A percentile compares a stretch with the other conserved stretches of the same genome.
These are phyloP conservation scores for Epichloe uncinata DNA, from an alignment of 2,329 filamentous ascomycete species.

Conservation along the genomic window DNA sequence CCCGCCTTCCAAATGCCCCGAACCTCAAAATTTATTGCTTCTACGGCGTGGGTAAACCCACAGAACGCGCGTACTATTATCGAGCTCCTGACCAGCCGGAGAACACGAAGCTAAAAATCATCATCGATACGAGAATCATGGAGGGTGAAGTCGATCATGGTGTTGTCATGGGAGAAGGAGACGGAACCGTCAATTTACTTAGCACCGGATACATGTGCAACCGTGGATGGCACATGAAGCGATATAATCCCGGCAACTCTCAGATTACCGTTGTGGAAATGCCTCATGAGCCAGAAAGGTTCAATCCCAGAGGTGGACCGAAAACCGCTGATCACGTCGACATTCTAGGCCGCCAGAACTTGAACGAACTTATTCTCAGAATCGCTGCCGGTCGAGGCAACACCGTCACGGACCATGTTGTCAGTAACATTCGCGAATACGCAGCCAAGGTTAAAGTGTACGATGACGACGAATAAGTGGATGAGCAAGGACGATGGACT, in stretches of 20 bases:
- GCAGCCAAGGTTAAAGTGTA: constrained; percentile 72
- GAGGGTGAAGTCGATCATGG: constrained; percentile 62
- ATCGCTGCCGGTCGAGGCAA: constrained; percentile 79
- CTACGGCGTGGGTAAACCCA: constrained; percentile 88
- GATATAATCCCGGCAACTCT: constrained; percentile 79
- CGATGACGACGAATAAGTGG: constrained; percentile 37
- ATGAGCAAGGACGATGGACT: not conserved
- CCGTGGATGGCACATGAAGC: constrained; percentile 82
- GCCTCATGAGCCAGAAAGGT: constrained; percentile 89
- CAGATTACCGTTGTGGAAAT: constrained; percentile 85
- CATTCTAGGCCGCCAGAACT: constrained; percentile 73
- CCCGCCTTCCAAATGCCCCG: constrained; percentile 72
- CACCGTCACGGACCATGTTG: constrained; percentile 60
- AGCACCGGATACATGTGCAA: constrained; percentile 95
- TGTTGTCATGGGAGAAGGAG: constrained; percentile 90
- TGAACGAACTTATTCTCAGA: constrained; percentile 81
- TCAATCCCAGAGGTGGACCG: constrained; percentile 63
- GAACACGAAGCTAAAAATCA: constrained; percentile 57
- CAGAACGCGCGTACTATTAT: constrained; percentile 88
- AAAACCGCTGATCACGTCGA: constrained; percentile 86
- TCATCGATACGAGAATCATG: constrained; percentile 53
- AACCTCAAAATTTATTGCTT: constrained; percentile 94
- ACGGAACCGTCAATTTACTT: constrained; percentile 89
- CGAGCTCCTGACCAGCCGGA: constrained; percentile 51
- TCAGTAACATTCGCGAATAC: constrained; percentile 73